Percentiles rank a stretch among this genome's conserved stretches.
Conservation (phyloP, 1,284 basidiomycete genomes). For the Fomes fomentarius region DNA sequence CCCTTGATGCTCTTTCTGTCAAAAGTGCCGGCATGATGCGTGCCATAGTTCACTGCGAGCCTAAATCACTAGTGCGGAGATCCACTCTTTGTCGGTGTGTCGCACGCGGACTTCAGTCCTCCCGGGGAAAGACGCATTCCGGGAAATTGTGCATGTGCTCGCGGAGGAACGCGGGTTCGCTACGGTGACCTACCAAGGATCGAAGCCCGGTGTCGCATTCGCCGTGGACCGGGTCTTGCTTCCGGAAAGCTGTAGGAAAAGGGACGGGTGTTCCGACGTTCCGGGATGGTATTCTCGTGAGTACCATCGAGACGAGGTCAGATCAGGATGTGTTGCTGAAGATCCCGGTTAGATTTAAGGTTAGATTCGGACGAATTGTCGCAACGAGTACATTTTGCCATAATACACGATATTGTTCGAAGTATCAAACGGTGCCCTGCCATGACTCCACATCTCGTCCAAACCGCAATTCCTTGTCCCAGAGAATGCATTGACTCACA, state of each 20-base stretch:
- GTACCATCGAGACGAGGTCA: slow-evolving; percentile 1
- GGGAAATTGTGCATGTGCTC: slow-evolving; percentile 29
- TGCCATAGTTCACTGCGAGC: slow-evolving; percentile 19
- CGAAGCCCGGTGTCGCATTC: slow-evolving; percentile 2
- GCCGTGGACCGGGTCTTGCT: slow-evolving; percentile 25
- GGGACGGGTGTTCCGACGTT: slow-evolving; percentile 31
- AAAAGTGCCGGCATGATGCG: neutral
- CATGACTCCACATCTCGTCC: no score
- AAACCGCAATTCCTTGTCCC: no score
- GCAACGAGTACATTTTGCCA: slow-evolving; percentile 16
- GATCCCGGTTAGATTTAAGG: no score
- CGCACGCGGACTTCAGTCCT: slow-evolving; percentile 33
- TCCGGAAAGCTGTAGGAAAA: slow-evolving; percentile 26
- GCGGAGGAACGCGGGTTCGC: slow-evolving; percentile 24
- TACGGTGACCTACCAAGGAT: no score
- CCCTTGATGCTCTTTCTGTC: neutral
- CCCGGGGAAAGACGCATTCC: slow-evolving; percentile 32
- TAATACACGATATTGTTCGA: no score
- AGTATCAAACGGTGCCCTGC: no score
- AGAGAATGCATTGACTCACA: no score
- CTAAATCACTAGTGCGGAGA: slow-evolving; percentile 28
- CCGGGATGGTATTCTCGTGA: slow-evolving; percentile 27
- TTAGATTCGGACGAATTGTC: slow-evolving; percentile 1
- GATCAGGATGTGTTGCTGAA: no score
- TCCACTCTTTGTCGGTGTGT: slow-evolving; percentile 30